Percentiles rank a stretch among this genome's conserved stretches.
These are phyloP conservation scores for Aspergillus texensis DNA, from an alignment of 2,329 filamentous ascomycete genomes.

Conservation along the genomic window DNA sequence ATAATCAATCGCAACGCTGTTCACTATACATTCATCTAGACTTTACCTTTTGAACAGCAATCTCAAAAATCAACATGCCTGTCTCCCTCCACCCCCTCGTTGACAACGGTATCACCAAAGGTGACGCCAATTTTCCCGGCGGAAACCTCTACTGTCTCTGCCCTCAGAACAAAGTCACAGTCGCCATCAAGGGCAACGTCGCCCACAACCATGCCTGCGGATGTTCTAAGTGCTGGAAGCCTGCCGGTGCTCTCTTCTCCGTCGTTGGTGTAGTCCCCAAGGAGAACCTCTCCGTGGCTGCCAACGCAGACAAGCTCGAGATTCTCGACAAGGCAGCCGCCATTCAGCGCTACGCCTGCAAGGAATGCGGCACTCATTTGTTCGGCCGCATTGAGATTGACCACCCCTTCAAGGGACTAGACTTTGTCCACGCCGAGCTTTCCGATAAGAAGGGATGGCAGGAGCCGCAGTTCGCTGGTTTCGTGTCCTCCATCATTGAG, in stretches of 20 bases:
- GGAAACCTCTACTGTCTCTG: conserved; percentile 67
- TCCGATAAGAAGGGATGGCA: conserved; percentile 66
- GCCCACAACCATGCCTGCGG: conserved; percentile 72
- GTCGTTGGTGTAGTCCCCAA: conserved; percentile 64
- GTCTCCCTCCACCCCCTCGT: conserved; percentile 63
- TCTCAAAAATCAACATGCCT: conserved; percentile 5
- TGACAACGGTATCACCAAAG: conserved; percentile 64
- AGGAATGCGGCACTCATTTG: conserved; percentile 62
- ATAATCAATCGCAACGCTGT: not conserved
- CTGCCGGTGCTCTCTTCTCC: conserved; percentile 64
- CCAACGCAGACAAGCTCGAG: conserved; percentile 60
- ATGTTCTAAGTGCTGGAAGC: conserved; percentile 75
- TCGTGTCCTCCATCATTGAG: conserved; percentile 69
- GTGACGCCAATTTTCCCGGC: conserved; percentile 57
- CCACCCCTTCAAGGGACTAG: conserved; percentile 69
- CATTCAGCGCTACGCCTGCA: conserved; percentile 65
- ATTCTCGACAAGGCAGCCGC: conserved; percentile 59
- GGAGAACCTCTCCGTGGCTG: conserved; percentile 58
- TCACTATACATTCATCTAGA: not conserved
- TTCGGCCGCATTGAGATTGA: conserved; percentile 67
- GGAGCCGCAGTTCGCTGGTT: conserved; percentile 70
- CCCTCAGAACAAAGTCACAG: conserved; percentile 56
- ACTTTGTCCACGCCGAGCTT: conserved; percentile 69
- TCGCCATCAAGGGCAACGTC: conserved; percentile 61
- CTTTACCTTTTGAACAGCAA: not conserved